phyloP scores from a whole-genome alignment of 352 stramenopile genomes.

The Saprolegnia diclina region DNA sequence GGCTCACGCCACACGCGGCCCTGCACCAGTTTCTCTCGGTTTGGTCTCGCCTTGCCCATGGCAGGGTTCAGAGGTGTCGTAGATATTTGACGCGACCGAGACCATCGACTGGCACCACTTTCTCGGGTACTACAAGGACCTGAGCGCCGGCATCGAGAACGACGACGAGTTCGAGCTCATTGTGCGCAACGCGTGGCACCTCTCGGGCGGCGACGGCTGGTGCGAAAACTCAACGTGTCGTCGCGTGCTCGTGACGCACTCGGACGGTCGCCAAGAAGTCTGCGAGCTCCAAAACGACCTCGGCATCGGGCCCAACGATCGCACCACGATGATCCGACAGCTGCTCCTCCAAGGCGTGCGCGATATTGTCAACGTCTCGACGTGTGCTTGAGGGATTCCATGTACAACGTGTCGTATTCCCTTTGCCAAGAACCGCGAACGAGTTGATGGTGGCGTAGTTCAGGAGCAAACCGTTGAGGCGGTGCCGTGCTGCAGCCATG shows the following conservation, averaged over 20 bases:
- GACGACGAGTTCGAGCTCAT: conserved; percentile 87
- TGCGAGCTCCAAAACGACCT: conserved; percentile 69
- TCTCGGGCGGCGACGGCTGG: conserved; percentile 71
- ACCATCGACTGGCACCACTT: conserved; percentile 79
- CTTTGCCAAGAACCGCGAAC: no score
- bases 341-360: conserved; percentile 48
- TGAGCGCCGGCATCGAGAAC: conserved; percentile 65
- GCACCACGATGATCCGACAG: conserved; percentile 46
- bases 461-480: no score
- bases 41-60: neutral
- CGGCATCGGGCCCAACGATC: conserved; percentile 41
- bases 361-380: conserved; percentile 50
- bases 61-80: neutral
- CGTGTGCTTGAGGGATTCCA: conserved; percentile 30
- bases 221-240: conserved; percentile 69
- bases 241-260: conserved; percentile 64
- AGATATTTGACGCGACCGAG: neutral
- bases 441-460: no score
- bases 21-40: conserved; percentile 80
- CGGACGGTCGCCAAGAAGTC: conserved; percentile 59
- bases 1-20: conserved; percentile 50
- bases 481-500: no score
- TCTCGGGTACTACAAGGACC: conserved; percentile 86
- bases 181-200: conserved; percentile 80
- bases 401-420: no score